Evolutionary conservation across 2,329 filamentous ascomycete species (phyloP).

Genomic region (Aureobasidium musti): DNA sequence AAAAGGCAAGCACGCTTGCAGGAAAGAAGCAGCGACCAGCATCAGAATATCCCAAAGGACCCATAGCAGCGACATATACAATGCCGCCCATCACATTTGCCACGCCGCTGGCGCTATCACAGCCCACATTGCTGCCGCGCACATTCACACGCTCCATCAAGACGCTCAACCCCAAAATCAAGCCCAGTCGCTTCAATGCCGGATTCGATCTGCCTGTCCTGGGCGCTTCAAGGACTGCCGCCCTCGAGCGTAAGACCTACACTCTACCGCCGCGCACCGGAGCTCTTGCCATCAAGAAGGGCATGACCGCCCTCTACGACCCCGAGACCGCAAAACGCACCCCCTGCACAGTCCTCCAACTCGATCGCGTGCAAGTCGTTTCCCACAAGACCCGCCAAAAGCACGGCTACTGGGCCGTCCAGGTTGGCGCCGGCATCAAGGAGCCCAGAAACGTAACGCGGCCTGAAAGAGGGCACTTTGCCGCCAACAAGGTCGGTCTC

Average conservation of each 20-base stretch:
- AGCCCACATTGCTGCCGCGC: slow-evolving; percentile 33
- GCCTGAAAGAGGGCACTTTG: slow-evolving; percentile 84
- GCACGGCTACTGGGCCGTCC: slow-evolving; percentile 93
- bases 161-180: slow-evolving; percentile 57
- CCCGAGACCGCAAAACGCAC: slow-evolving; percentile 71
- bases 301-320: slow-evolving; percentile 91
- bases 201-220: slow-evolving; percentile 55
- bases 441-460: slow-evolving; percentile 75
- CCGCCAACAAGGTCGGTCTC: slow-evolving; percentile 75
- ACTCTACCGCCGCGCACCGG: slow-evolving; percentile 71
- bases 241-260: slow-evolving; percentile 59
- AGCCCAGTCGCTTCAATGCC: slow-evolving; percentile 57
- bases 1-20: slow-evolving; percentile 11
- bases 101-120: slow-evolving; percentile 24
- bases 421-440: slow-evolving; percentile 77
- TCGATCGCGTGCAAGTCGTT: slow-evolving; percentile 89
- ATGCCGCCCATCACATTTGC: slow-evolving; percentile 18
- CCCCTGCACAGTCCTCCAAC: slow-evolving; percentile 87
- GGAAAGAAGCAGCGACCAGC: slow-evolving; percentile 21
- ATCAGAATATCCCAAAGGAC: slow-evolving; percentile 2
- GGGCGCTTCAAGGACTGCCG: slow-evolving; percentile 58
- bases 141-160: slow-evolving; percentile 52
- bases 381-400: slow-evolving; percentile 76
- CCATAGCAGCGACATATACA: neutral
- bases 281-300: slow-evolving; percentile 84